Evolutionary conservation across 2,329 filamentous ascomycete species (phyloP).

Genomic region (Trichothecium roseum): DNA sequence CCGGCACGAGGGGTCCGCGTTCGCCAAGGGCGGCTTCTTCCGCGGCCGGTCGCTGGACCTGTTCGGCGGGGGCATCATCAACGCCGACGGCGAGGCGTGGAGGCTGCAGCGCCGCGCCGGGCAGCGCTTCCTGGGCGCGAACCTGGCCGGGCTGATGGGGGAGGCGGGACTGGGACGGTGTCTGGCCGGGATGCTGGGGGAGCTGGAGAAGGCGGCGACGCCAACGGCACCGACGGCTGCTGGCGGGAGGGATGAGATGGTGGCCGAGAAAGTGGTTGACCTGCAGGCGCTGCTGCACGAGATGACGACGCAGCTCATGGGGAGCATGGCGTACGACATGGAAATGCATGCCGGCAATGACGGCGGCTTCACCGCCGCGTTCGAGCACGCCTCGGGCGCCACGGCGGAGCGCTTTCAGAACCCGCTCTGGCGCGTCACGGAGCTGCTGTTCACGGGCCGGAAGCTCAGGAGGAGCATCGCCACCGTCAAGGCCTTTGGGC

Average conservation of each 20-base stretch:
- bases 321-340: conserved; percentile 60
- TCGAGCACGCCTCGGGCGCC: conserved; percentile 50
- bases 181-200: not conserved
- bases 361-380: conserved; percentile 49
- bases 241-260: conserved; percentile 12
- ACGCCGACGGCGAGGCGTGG: conserved; percentile 55
- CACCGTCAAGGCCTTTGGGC: conserved; percentile 44
- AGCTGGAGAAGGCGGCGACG: conserved; percentile 6
- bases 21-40: conserved; percentile 53
- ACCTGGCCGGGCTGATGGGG: conserved; percentile 44
- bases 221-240: no score
- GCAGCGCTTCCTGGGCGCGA: conserved; percentile 46
- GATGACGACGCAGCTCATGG: conserved; percentile 55
- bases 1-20: conserved; percentile 47
- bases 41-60: conserved; percentile 49
- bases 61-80: conserved; percentile 58
- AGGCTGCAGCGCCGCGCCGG: conserved; percentile 53
- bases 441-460: conserved; percentile 34
- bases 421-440: conserved; percentile 50
- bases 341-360: conserved; percentile 51
- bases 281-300: conserved; percentile 52
- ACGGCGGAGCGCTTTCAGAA: conserved; percentile 56
- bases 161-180: conserved; percentile 21
- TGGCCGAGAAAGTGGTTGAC: conserved; percentile 30
- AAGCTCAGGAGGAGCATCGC: conserved; percentile 37